A percentile compares a stretch with the other conserved stretches of the same genome.
phyloP scores from a whole-genome alignment of 177 flowering plant species.

The Vitis hybrid region DNA sequence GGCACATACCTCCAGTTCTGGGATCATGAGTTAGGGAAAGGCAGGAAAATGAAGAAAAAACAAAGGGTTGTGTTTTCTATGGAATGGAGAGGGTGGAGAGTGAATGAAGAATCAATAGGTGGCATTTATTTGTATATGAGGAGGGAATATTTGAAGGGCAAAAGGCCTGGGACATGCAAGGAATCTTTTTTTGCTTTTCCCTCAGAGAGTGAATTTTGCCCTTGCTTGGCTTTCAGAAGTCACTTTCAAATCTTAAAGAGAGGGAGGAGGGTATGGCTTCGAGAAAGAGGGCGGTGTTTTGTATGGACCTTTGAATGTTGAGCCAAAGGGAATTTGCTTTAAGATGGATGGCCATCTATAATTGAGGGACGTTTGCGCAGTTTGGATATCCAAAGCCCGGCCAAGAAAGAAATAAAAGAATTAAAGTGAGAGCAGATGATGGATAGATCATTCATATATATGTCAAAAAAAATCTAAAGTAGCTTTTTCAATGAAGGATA shows the following conservation, averaged over 20 bases:
- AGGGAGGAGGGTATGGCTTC: constrained; percentile 1
- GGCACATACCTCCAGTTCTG: constrained; percentile 54
- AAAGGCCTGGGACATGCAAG: constrained; percentile 64
- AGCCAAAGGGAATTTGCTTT: constrained; percentile 41
- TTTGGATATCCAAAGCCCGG: constrained; percentile 37
- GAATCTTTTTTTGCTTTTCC: constrained; percentile 45
- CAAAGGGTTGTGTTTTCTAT: constrained; percentile 3
- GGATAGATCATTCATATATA: neutral
- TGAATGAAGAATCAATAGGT: constrained; percentile 37
- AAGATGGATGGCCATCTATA: constrained; percentile 16
- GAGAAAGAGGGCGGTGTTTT: constrained; percentile 12
- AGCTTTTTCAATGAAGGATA: constrained; percentile 37
- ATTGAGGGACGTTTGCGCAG: constrained; percentile 10
- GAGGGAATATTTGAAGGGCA: constrained; percentile 57
- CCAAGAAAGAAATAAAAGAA: constrained; percentile 14
- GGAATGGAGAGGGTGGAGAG: constrained; percentile 15
- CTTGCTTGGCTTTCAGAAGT: constrained; percentile 11
- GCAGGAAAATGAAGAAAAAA: constrained; percentile 7
- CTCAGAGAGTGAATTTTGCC: neutral
- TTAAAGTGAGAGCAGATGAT: constrained; percentile 5
- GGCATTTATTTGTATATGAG: constrained; percentile 40
- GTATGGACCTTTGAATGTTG: constrained; percentile 20
- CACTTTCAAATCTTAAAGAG: constrained; percentile 12
- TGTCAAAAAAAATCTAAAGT: constrained; percentile 20
- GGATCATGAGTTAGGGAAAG: constrained; percentile 38